Conservation (phyloP, 352 stramenopile genomes). For the Blastocystis hominis region DNA sequence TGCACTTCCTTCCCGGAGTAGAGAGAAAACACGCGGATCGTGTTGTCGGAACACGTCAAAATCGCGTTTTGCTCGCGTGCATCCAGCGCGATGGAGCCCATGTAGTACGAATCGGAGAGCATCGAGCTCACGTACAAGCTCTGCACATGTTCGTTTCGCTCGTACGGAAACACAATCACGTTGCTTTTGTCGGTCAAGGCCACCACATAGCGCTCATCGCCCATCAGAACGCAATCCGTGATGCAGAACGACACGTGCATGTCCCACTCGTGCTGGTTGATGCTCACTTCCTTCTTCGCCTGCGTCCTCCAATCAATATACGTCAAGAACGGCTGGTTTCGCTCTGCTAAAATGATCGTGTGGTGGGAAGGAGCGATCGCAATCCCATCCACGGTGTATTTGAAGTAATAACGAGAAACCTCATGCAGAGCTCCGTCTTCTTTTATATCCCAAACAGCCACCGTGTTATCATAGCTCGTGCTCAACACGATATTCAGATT, state of each 20-base stretch:
- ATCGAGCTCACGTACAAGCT: not conserved
- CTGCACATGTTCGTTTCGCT: not conserved
- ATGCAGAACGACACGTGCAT: slow-evolving; percentile 47
- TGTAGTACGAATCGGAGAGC: slow-evolving; percentile 51
- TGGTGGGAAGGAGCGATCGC: slow-evolving; percentile 12
- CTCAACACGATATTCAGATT: not conserved
- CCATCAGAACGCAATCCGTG: not conserved
- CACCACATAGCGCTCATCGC: slow-evolving; percentile 22
- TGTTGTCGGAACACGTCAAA: not conserved
- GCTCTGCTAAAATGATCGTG: not conserved
- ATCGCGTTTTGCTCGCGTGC: not conserved
- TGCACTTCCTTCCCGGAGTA: slow-evolving; percentile 46
- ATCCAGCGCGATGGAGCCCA: not conserved
- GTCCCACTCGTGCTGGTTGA: slow-evolving; percentile 47
- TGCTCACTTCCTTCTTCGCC: slow-evolving; percentile 32
- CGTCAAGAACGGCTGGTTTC: slow-evolving; percentile 30
- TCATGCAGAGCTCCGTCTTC: not conserved
- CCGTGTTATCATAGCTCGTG: slow-evolving; percentile 48
- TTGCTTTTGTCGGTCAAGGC: slow-evolving; percentile 18
- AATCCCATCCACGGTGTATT: slow-evolving; percentile 47
- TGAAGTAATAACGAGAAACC: slow-evolving; percentile 22
- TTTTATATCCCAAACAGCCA: not conserved
- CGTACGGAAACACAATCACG: not conserved
- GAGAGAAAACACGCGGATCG: slow-evolving; percentile 8
- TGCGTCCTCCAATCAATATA: slow-evolving; percentile 31